A percentile compares a stretch with the other conserved stretches of the same genome.
These are phyloP conservation scores for Camellia oleifera DNA, from an alignment of 179 eudicot genomes.

Conservation along the genomic window DNA sequence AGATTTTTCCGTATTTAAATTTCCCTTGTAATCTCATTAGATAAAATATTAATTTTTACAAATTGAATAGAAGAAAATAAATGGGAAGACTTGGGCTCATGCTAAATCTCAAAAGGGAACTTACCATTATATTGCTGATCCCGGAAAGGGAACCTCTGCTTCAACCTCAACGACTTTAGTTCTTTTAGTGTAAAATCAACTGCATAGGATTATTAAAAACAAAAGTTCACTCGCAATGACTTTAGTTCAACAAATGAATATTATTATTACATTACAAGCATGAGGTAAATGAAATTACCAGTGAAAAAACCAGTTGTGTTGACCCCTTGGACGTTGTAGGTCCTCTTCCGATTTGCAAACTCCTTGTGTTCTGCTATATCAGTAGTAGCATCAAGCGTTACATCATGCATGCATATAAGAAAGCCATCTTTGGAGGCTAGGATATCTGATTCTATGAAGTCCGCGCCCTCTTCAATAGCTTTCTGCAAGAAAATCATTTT, in stretches of 20 bases:
- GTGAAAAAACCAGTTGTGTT: slow-evolving; percentile 75
- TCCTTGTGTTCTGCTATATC: slow-evolving; percentile 66
- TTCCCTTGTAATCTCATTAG: neutral
- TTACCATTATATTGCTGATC: slow-evolving; percentile 93
- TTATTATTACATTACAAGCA: neutral
- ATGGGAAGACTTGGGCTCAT: neutral
- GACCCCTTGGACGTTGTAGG: slow-evolving; percentile 75
- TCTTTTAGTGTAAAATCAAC: slow-evolving; percentile 94
- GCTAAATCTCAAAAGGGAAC: slow-evolving; percentile 11
- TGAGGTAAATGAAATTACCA: slow-evolving; percentile 30
- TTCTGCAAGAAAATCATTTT: slow-evolving; percentile 45
- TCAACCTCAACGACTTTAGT: slow-evolving; percentile 68
- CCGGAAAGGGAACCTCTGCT: slow-evolving; percentile 75
- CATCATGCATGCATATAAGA: slow-evolving; percentile 86
- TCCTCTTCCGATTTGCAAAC: slow-evolving; percentile 72
- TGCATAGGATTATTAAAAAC: slow-evolving; percentile 22
- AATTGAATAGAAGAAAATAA: neutral
- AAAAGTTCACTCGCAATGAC: slow-evolving; percentile 45
- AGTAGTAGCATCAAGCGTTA: slow-evolving; percentile 65
- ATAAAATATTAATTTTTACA: neutral
- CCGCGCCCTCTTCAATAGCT: slow-evolving; percentile 95
- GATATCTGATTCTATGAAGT: slow-evolving; percentile 93
- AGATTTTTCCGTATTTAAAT: neutral
- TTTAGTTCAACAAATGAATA: slow-evolving; percentile 35
- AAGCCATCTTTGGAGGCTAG: slow-evolving; percentile 80